These are phyloP conservation scores for Penicillium herquei DNA, from an alignment of 495 filamentous ascomycete genomes.

Conservation along the genomic window DNA sequence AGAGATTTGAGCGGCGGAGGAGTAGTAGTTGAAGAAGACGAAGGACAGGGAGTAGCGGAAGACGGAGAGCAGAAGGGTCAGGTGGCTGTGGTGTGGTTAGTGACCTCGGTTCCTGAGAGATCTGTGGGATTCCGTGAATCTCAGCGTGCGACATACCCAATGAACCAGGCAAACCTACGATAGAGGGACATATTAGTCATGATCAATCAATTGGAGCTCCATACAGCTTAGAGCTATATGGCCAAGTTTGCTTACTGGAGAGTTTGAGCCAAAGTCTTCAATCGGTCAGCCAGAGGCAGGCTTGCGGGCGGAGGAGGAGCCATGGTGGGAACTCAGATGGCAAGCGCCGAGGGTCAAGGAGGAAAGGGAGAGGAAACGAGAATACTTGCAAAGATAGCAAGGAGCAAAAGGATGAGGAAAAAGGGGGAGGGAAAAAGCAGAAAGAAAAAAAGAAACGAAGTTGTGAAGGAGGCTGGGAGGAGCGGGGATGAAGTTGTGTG, in stretches of 20 bases:
- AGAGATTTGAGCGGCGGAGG: constrained; percentile 68
- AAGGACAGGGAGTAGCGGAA: constrained; percentile 79
- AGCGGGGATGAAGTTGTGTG: constrained; percentile 27
- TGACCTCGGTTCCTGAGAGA: constrained; percentile 1
- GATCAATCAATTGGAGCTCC: constrained; percentile 20
- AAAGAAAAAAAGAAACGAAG: constrained; percentile 8
- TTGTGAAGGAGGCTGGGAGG: constrained; percentile 23
- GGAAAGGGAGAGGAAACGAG: not conserved
- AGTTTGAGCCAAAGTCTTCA: constrained; percentile 76
- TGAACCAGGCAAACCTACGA: constrained; percentile 75
- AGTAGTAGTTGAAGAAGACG: constrained; percentile 77
- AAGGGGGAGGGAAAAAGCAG: constrained; percentile 11
- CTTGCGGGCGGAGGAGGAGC: constrained; percentile 73
- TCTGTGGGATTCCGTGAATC: not conserved
- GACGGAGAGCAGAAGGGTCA: constrained; percentile 78
- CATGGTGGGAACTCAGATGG: constrained; percentile 47
- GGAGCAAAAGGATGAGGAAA: not conserved
- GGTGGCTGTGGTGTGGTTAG: constrained; percentile 57
- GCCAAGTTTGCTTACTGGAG: constrained; percentile 66
- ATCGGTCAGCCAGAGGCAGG: constrained; percentile 69
- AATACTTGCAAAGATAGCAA: not conserved
- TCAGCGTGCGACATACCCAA: constrained; percentile 63
- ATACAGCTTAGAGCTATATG: constrained; percentile 20
- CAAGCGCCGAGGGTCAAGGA: not conserved
- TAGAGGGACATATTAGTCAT: constrained; percentile 39